phyloP scores from a whole-genome alignment of 441 rosid species.

The Syzygium malaccense region DNA sequence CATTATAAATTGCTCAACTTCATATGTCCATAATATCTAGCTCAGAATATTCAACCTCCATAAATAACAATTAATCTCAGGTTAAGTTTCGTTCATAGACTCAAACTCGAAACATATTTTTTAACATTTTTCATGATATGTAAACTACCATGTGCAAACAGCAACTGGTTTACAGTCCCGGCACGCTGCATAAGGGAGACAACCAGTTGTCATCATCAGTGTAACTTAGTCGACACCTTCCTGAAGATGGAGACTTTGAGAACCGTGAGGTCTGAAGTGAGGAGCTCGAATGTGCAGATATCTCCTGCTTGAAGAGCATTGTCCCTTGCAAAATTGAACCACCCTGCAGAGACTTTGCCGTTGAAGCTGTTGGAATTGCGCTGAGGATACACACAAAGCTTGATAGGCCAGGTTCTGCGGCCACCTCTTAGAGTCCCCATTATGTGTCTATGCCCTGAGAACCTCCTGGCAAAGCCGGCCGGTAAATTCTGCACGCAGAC shows the following conservation, averaged over 20 bases:
- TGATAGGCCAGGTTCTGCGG: not conserved
- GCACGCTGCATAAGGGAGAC: not conserved
- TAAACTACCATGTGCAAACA: no score
- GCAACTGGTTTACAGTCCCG: not conserved
- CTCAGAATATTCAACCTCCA: no score
- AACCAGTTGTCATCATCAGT: not conserved
- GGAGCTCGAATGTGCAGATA: not conserved
- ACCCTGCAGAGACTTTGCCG: not conserved
- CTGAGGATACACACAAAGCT: not conserved
- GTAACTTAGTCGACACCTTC: not conserved
- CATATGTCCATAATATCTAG: no score
- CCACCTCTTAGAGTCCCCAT: not conserved
- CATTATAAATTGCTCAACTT: no score
- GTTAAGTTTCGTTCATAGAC: no score
- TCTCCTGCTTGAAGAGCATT: not conserved
- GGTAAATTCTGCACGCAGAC: not conserved
- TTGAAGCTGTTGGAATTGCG: not conserved
- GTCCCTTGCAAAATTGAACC: not conserved
- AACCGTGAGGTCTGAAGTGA: not conserved
- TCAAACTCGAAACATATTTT: no score
- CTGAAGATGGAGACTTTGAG: not conserved
- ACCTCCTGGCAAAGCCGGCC: not conserved
- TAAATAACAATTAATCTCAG: no score
- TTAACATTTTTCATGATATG: no score
- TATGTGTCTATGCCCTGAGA: not conserved